Conservation (phyloP, 805 yeast species). For the Yarrowia alimentaria region DNA sequence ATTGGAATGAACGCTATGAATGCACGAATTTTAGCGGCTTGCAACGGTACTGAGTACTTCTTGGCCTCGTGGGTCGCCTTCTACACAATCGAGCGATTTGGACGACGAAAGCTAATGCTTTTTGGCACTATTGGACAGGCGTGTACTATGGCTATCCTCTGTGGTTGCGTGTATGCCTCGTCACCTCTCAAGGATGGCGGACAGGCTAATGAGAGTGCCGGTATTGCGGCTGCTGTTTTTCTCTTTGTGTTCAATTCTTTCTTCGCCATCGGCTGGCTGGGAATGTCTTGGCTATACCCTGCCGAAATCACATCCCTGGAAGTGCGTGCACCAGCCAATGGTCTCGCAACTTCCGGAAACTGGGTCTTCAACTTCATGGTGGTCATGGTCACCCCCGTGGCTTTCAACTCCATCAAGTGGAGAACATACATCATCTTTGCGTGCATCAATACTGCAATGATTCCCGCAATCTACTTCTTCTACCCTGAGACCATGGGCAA, state of each 20-base stretch:
- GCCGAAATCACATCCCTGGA: slow-evolving; percentile 12
- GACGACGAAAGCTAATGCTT: slow-evolving; percentile 66
- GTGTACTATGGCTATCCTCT: slow-evolving; percentile 35
- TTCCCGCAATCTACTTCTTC: slow-evolving; percentile 18
- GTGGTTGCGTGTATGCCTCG: slow-evolving; percentile 16
- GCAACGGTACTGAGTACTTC: slow-evolving; percentile 53
- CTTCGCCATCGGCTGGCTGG: slow-evolving; percentile 14
- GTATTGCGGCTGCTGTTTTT: slow-evolving; percentile 8
- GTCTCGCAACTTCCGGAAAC: slow-evolving; percentile 18
- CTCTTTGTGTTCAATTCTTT: slow-evolving; percentile 13
- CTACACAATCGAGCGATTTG: slow-evolving; percentile 43
- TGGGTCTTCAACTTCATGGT: slow-evolving; percentile 16
- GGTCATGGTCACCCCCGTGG: slow-evolving; percentile 13
- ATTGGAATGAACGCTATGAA: slow-evolving; percentile 46
- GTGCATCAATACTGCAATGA: slow-evolving; percentile 17
- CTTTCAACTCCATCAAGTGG: slow-evolving; percentile 17
- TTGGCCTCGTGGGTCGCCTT: slow-evolving; percentile 56
- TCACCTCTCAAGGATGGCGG: background rate
- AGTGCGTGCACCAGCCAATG: slow-evolving; percentile 7
- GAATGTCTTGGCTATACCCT: slow-evolving; percentile 17
- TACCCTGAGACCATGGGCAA: slow-evolving; percentile 21
- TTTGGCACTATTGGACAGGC: slow-evolving; percentile 70
- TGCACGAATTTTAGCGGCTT: slow-evolving; percentile 33
- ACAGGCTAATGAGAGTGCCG: slow-evolving; percentile 1
- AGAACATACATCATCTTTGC: slow-evolving; percentile 7